phyloP scores from a whole-genome alignment of 2,329 filamentous ascomycete genomes.

The Botrytis fabae region DNA sequence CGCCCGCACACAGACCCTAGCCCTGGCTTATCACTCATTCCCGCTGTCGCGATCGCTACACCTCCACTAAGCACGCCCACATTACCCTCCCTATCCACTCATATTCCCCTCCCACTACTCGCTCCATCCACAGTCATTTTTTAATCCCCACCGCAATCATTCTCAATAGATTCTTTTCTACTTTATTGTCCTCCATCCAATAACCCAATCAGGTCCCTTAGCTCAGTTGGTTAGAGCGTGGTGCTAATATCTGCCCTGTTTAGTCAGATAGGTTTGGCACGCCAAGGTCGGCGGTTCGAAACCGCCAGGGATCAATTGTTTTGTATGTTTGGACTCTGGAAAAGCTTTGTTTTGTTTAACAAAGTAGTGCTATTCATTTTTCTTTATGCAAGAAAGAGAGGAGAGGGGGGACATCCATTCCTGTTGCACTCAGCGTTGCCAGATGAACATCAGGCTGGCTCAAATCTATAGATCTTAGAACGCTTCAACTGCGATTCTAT shows the following conservation, averaged over 20 bases:
- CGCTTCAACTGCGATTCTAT: too few species aligned
- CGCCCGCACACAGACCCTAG: neutral
- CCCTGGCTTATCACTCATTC: neutral
- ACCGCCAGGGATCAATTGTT: neutral
- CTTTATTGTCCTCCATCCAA: rapidly evolving
- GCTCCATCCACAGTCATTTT: neutral
- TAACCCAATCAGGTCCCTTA: neutral
- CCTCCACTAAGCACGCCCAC: neutral
- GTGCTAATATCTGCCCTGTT: neutral
- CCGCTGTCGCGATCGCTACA: neutral
- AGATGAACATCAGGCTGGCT: too few species aligned
- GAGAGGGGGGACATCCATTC: too few species aligned
- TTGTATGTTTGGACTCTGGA: neutral
- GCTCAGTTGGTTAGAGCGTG: constrained; percentile 18
- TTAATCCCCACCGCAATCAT: rapidly evolving
- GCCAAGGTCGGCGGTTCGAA: constrained; percentile 11
- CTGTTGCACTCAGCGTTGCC: too few species aligned
- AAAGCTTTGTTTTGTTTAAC: too few species aligned
- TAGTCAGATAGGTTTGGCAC: neutral
- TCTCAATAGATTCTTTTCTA: rapidly evolving
- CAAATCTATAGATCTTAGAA: too few species aligned
- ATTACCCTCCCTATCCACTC: neutral
- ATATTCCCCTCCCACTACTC: neutral
- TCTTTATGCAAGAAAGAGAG: too few species aligned
- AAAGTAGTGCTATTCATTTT: too few species aligned